Evolutionary conservation across 78 protist species (phyloP), one percentile per base, ranked within the genome.

Genomic region (Cyanophora paradoxa): DNA sequence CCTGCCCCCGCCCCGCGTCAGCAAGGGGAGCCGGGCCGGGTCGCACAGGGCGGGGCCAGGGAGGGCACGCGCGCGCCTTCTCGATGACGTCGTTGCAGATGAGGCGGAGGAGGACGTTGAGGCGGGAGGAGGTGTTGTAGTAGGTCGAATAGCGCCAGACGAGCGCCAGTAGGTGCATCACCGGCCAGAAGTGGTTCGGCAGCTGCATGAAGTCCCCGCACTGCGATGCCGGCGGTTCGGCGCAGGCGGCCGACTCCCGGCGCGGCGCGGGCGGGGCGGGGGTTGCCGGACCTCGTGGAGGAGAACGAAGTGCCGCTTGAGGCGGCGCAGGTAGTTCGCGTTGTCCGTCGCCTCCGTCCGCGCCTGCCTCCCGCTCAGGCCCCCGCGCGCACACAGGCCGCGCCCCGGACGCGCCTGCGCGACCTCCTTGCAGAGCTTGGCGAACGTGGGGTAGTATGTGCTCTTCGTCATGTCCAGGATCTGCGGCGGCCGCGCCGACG

Each of bases 21-120:
- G n/a, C n/a, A n/a, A n/a, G n/a, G n/a, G n/a, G n/a, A n/a, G n/a
- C n/a, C n/a, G n/a, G n/a, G n/a, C n/a, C n/a, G n/a, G n/a, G n/a
- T n/a, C n/a, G n/a, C n/a, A n/a, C n/a, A n/a, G n/a, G n/a, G n/a
- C n/a, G n/a, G n/a, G n/a, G n/a, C n/a, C n/a, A n/a, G n/a, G n/a
- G n/a, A n/a, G n/a, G n/a, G 39, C 5, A 61, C 10, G 11, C 4
- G 40, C 52, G 61, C 20, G 82, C 78, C 65, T 64, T 11, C 50
- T 3, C 71, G 64, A 88, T 88, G n/a, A 88, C 0, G 41, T 76
- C 86, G 79, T 88, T 84, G 77, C 84, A 59, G 26, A 88, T 54
- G 59, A 72, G 76, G 24, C 81, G 68, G 22, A 88, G 61, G 20
- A 88, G 57, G 30, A 76, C 59, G 34, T 41, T 76, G 8, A 86